Conservation (phyloP, 2,329 filamentous ascomycete genomes). For the Talaromyces amestolkiae region DNA sequence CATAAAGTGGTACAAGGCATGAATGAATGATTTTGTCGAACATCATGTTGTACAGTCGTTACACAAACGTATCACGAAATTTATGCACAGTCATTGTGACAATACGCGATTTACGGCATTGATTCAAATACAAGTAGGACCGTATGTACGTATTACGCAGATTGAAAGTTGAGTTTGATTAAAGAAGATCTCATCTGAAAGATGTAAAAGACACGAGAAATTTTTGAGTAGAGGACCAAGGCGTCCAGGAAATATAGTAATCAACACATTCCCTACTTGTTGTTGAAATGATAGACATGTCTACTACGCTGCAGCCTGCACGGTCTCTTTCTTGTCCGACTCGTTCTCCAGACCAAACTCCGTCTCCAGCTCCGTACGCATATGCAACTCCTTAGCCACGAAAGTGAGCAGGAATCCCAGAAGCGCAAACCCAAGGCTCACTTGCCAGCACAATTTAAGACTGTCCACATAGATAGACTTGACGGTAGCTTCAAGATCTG, state of each 20-base stretch:
- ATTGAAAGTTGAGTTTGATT: not conserved
- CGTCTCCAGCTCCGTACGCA: constrained; percentile 1
- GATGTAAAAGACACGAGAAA: not conserved
- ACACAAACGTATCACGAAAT: not conserved
- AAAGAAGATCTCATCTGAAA: not conserved
- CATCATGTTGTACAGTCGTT: not conserved
- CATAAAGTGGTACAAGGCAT: not conserved
- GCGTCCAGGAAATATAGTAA: not conserved
- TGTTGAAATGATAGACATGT: not conserved
- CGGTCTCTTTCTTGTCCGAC: not conserved
- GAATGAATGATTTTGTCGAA: not conserved
- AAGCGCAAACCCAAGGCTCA: not conserved
- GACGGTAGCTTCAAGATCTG: not conserved
- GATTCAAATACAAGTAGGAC: not conserved
- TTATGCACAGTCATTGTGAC: not conserved
- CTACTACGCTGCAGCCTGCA: not conserved
- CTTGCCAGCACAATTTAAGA: not conserved
- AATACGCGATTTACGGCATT: not conserved
- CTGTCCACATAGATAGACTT: not conserved
- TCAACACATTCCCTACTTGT: no score
- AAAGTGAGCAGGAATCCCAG: not conserved
- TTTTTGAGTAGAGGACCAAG: not conserved
- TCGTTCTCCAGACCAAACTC: not conserved
- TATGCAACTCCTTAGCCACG: not conserved
- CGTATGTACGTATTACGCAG: not conserved